Conservation (phyloP, 495 filamentous ascomycete species). For the Aspergillus heteromorphus region DNA sequence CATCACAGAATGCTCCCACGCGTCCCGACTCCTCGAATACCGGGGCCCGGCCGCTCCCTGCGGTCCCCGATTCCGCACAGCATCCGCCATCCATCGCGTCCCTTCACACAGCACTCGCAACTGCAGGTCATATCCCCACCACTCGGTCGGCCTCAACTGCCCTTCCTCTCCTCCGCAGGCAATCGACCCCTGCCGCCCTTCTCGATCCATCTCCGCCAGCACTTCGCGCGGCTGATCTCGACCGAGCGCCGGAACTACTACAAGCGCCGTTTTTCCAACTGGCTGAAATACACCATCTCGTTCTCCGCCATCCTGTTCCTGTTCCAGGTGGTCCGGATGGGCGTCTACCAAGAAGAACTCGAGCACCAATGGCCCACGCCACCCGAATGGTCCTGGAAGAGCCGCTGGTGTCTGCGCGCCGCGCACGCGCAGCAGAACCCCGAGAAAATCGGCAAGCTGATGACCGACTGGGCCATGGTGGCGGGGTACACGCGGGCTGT, state of each 20-base stretch:
- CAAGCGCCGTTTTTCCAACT: constrained; percentile 55
- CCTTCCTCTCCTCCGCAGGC: constrained; percentile 60
- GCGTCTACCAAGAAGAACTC: constrained; percentile 60
- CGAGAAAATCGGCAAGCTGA: constrained; percentile 40
- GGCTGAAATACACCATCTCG: constrained; percentile 50
- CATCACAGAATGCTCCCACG: constrained; percentile 17
- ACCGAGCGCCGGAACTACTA: constrained; percentile 67
- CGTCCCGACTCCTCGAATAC: constrained; percentile 27
- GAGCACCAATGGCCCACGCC: constrained; percentile 72
- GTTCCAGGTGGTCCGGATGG: constrained; percentile 48
- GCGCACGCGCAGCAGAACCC: constrained; percentile 53
- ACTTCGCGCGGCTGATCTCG: constrained; percentile 66
- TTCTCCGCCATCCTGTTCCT: constrained; percentile 52
- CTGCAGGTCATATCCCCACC: constrained; percentile 44
- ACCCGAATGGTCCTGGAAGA: constrained; percentile 64
- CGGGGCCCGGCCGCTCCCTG: constrained; percentile 16
- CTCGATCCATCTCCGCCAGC: constrained; percentile 43
- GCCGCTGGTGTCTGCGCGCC: constrained; percentile 53
- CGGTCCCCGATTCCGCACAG: constrained; percentile 4
- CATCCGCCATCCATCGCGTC: constrained; percentile 17
- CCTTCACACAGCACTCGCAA: constrained; percentile 45
- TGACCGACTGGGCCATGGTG: constrained; percentile 61
- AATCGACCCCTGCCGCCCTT: constrained; percentile 29
- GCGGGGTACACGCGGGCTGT: constrained; percentile 48
- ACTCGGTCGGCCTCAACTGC: constrained; percentile 65